phyloP scores from a whole-genome alignment of 2,329 filamentous ascomycete genomes.

The Trichoderma simmonsii region DNA sequence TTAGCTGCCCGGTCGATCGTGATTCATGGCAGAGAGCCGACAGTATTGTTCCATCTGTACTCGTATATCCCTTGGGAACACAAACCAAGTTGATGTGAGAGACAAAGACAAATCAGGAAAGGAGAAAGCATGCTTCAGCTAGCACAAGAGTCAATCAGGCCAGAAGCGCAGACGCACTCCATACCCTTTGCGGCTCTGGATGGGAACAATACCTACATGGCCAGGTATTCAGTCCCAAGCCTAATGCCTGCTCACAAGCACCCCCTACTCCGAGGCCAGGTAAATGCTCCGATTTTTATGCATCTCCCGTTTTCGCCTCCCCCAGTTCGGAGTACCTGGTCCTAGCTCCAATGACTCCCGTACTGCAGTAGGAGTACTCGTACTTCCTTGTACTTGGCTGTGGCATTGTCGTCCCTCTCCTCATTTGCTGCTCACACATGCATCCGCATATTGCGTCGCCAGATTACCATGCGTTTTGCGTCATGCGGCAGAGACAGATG shows the following conservation, averaged over 20 bases:
- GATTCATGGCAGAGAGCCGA: conserved; percentile 7
- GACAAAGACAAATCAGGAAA: conserved; percentile 11
- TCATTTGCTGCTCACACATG: neutral
- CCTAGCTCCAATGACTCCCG: neutral
- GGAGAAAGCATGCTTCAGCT: conserved; percentile 1
- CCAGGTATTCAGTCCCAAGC: neutral
- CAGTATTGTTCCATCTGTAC: neutral
- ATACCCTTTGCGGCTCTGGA: neutral
- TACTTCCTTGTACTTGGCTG: neutral
- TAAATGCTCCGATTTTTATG: neutral
- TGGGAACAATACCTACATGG: neutral
- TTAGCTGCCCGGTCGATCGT: conserved; percentile 6
- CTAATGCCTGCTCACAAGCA: neutral
- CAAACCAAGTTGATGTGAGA: neutral
- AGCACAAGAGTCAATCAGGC: neutral
- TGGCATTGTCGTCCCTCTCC: neutral
- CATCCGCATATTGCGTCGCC: conserved; percentile 4
- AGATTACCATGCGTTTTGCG: conserved; percentile 5
- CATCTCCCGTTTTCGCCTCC: neutral
- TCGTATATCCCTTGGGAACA: neutral
- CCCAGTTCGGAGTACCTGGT: neutral
- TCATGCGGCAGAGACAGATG: conserved; percentile 9
- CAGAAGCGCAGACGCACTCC: neutral
- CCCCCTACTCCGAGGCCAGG: neutral
- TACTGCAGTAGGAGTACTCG: neutral